These are phyloP conservation scores for Globisporangium paddicum DNA, from an alignment of 352 stramenopile genomes.

Conservation along the genomic window DNA sequence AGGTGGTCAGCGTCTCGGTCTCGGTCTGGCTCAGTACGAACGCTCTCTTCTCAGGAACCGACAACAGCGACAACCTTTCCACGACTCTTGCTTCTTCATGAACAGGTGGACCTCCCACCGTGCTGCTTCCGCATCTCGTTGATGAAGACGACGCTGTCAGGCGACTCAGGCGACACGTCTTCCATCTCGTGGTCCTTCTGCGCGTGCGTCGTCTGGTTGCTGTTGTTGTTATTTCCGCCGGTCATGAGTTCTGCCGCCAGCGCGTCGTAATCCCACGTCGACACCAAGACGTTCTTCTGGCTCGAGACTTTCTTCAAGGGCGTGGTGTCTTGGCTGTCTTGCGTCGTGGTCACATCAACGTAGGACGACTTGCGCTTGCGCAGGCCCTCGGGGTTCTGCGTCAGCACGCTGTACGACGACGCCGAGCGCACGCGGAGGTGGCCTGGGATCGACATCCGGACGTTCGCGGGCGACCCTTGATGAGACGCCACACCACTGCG, in stretches of 20 bases:
- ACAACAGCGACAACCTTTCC: background rate
- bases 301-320: slow-evolving; percentile 70
- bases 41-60: background rate
- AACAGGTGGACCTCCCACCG: background rate
- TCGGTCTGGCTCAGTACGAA: background rate
- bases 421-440: slow-evolving; percentile 35
- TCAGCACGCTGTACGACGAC: slow-evolving; percentile 58
- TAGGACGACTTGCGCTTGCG: slow-evolving; percentile 75
- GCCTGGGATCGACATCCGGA: slow-evolving; percentile 47
- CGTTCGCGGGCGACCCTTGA: slow-evolving; percentile 10
- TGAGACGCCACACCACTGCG: background rate
- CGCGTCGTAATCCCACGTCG: slow-evolving; percentile 11
- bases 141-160: slow-evolving; percentile 22
- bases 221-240: background rate
- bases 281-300: slow-evolving; percentile 52
- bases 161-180: slow-evolving; percentile 24
- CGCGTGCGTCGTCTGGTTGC: slow-evolving; percentile 6
- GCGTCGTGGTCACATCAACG: slow-evolving; percentile 29
- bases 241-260: background rate
- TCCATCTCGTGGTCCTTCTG: slow-evolving; percentile 49
- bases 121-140: slow-evolving; percentile 6
- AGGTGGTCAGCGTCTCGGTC: background rate
- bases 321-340: slow-evolving; percentile 9
- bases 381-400: slow-evolving; percentile 60
- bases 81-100: background rate